Base-by-base conservation (phyloP, 805 yeast genomes). In the Suhomyces vadensis region DNA sequence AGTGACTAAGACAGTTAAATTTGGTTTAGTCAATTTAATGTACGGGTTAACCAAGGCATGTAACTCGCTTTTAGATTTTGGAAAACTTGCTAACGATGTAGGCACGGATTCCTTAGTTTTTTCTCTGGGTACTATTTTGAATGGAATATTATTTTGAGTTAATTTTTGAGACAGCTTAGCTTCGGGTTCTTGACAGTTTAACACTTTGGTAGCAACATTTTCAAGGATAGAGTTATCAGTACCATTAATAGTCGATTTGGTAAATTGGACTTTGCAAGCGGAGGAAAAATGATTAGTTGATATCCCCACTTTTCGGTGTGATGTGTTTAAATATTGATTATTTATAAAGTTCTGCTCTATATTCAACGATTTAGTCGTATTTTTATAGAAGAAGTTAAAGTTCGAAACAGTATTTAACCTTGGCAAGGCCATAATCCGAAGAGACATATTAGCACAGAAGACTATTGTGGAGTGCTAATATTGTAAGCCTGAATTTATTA, bases 11-110 rank as follows among this genome's bases (percentile, higher is more conserved):
- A 90, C 79, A 0, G 97, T 87, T 43, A 94, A 74, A 44, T 89
- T 77, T 11, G 99, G 99, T 64, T 94, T 94, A 3, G 96, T 80
- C n/a, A 94, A 75, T 48, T 87, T 87, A 7, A 89, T 42, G 58
- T 88, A 90, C 0, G 90, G 85, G 19, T 74, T 73, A 0, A 76
- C 58, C n/a, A 73, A 36, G 41, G 74, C 67, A 51, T 65, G 74
- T 29, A 71, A 55, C 13, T 51, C 54, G 4, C 48, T 39, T 48
- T 40, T 52, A n/a, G 51, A 27, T 33, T 43, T 48, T 2, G 48
- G 38, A 23, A 16, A 19, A 2, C 37, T 10, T 4, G 22, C 16
- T 3, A 8, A 23, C 4, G 22, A 6, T n/a, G 4, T 11, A n/a
- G 26, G 19, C 5, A 27, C 7, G 10, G n/a, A 10, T 8, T 27